Evolutionary conservation across 306 rosid species (phyloP), one percentile per base, ranked within the genome.

Genomic region (Castanea sativa): DNA sequence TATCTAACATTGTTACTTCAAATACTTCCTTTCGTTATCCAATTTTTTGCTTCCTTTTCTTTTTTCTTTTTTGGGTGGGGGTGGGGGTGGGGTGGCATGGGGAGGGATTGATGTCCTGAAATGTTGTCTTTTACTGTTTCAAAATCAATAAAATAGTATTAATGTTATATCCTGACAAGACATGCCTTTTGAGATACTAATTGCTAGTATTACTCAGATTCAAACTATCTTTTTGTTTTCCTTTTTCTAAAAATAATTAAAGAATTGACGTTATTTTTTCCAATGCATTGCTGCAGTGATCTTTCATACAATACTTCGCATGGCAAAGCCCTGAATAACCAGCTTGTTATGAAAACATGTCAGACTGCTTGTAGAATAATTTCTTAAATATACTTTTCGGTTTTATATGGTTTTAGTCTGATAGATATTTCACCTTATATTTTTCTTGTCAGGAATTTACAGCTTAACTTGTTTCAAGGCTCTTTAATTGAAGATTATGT

Each of bases 271-370:
- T 25, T 73, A 58, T 69, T 52, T 74, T 64, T 19, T 11, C 71
- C 45, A 19, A 41, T 86, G 65, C 55, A 84, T 80, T 73, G 72
- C 29, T 77, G 77, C 90, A 94, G 99, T 71, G 97, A 94, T 85
- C 95, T 94, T 85, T 92, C 99, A 4, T 94, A 88, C 92, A 94
- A 94, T 89, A 92, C 87, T 83, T 94, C 78, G 81, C 87, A 2
- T 87, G 86, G 88, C 93, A 86, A 86, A 91, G 90, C 78, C 92
- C 89, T 60, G 90, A 73, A 61, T 76, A 80, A 63, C 59, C 79
- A 63, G 79, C 92, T 82, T 94, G 99, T 84, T 83, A 67, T 68
- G 86, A 83, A 6, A 32, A 88, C 87, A 55, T 83, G 99, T 92
- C 52, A 82, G 92, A 71, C 68, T 25, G 41, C 65, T 69, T 72